Conservation (phyloP, 345 rosid genomes). For the Lepidium didymum region DNA sequence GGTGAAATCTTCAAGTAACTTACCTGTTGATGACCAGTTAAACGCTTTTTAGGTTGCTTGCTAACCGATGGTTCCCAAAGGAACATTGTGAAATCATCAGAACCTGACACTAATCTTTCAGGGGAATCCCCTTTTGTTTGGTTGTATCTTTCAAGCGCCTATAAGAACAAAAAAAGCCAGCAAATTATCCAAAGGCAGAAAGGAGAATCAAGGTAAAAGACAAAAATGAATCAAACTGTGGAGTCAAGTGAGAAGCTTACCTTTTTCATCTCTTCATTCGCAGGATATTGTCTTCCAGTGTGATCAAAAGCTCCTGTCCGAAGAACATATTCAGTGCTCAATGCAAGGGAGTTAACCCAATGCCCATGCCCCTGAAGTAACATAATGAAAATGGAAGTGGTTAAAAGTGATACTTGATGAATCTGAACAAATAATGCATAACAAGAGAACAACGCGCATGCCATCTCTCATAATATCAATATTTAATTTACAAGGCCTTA, state of each 20-base stretch:
- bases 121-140: conserved; percentile 72
- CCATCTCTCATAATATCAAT: neutral
- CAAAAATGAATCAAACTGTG: neutral
- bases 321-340: conserved; percentile 92
- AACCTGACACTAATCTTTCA: conserved; percentile 92
- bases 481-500: neutral
- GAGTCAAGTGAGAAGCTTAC: conserved; percentile 26
- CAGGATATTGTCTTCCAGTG: conserved; percentile 66
- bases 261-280: conserved; percentile 79
- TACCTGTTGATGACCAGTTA: conserved; percentile 96
- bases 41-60: conserved; percentile 70
- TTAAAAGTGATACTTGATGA: neutral
- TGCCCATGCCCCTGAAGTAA: conserved; percentile 82
- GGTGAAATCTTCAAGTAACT: neutral
- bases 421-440: neutral
- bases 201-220: conserved; percentile 4
- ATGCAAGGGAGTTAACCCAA: conserved; percentile 96
- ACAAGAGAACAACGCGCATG: neutral
- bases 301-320: conserved; percentile 96
- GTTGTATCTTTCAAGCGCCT: conserved; percentile 83
- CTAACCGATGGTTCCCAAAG: conserved; percentile 89
- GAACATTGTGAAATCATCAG: conserved; percentile 94
- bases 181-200: neutral
- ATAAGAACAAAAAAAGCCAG: conserved; percentile 1
- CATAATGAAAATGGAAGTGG: neutral